Evolutionary conservation across 768 basidiomycete genomes (phyloP).

Genomic region (Naganishia vaughanmartiniae): DNA sequence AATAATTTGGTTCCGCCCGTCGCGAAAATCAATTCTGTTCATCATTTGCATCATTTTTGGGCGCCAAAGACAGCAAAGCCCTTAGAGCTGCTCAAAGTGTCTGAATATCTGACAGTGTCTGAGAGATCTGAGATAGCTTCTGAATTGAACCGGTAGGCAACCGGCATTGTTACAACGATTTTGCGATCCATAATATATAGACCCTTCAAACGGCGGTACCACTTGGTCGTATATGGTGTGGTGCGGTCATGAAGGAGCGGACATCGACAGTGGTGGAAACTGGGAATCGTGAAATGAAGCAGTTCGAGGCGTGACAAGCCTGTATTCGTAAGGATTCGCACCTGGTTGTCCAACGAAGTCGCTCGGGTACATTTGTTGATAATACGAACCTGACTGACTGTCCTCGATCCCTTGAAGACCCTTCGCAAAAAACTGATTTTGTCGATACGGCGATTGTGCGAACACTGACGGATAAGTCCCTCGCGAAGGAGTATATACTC

Average conservation of each 20-base stretch:
- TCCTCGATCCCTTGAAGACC: background rate
- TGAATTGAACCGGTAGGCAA: too few relatives aligned
- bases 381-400: background rate
- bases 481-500: background rate
- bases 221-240: background rate
- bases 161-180: too few relatives aligned
- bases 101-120: too few relatives aligned
- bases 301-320: constrained; percentile 5
- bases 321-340: constrained; percentile 2
- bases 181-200: too few relatives aligned
- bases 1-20: constrained; percentile 3
- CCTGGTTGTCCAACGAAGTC: background rate
- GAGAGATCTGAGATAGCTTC: too few relatives aligned
- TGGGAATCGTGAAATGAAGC: background rate
- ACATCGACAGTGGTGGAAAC: constrained; percentile 3
- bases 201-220: too few relatives aligned
- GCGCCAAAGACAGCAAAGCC: too few relatives aligned
- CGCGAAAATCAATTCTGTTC: too few relatives aligned
- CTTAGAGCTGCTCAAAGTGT: too few relatives aligned
- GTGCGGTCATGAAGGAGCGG: background rate
- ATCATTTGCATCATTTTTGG: too few relatives aligned
- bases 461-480: background rate
- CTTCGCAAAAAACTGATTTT: too few relatives aligned
- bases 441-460: background rate
- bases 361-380: constrained; percentile 3